A percentile compares a stretch with the other conserved stretches of the same genome.
phyloP scores from a whole-genome alignment of 768 basidiomycete species.

The Lentinula raphanica region DNA sequence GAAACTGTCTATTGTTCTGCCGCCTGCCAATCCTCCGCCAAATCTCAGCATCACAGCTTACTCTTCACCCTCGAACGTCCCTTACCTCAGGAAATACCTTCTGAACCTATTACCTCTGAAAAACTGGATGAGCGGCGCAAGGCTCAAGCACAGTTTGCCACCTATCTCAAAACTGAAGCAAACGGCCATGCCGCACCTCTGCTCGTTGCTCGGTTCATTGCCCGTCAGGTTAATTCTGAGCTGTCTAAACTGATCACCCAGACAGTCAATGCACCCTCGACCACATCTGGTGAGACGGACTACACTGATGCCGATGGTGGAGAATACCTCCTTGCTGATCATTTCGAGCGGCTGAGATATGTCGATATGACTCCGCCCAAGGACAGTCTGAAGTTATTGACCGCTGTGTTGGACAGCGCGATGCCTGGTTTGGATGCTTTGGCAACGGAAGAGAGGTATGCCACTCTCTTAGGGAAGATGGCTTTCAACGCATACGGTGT shows the following conservation, averaged over 20 bases:
- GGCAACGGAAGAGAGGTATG: constrained; percentile 57
- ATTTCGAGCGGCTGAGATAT: constrained; percentile 70
- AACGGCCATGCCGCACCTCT: constrained; percentile 39
- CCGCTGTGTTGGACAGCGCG: constrained; percentile 51
- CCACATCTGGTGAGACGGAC: constrained; percentile 25
- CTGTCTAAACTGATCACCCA: constrained; percentile 46
- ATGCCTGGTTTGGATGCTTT: constrained; percentile 72
- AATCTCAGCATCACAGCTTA: constrained; percentile 57
- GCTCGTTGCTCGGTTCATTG: constrained; percentile 68
- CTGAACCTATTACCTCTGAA: constrained; percentile 21
- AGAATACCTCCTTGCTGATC: constrained; percentile 66
- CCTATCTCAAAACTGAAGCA: constrained; percentile 46
- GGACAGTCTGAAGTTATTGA: constrained; percentile 47
- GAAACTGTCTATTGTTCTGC: constrained; percentile 68
- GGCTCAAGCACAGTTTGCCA: constrained; percentile 57
- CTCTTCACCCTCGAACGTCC: constrained; percentile 67
- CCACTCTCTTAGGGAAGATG: constrained; percentile 62
- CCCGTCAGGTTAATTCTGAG: constrained; percentile 63
- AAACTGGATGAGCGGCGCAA: constrained; percentile 40
- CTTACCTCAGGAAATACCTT: constrained; percentile 43
- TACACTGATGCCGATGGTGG: constrained; percentile 42
- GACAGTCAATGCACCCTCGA: constrained; percentile 12
- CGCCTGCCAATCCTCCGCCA: constrained; percentile 52
- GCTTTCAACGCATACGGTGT: constrained; percentile 76
- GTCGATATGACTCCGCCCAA: constrained; percentile 47